phyloP scores from a whole-genome alignment of 331 rosid species.

The Erythrophleum ivorense region DNA sequence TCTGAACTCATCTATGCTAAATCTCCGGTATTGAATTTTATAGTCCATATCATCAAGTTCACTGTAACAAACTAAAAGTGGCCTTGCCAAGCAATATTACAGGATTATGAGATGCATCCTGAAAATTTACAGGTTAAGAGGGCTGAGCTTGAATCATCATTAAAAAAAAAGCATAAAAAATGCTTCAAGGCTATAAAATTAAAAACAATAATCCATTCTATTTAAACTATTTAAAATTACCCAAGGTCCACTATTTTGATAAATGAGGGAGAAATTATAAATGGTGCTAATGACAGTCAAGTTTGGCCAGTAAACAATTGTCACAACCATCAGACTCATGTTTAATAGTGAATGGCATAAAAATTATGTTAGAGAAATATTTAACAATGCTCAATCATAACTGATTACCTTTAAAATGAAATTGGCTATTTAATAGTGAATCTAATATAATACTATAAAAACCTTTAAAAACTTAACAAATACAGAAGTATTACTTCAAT shows the following conservation, averaged over 20 bases:
- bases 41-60: neutral
- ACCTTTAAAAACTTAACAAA: too few species aligned
- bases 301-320: slow-evolving; percentile 8
- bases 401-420: slow-evolving; percentile 76
- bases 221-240: slow-evolving; percentile 23
- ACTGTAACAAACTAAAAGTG: neutral
- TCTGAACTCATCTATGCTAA: neutral
- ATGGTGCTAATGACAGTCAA: neutral
- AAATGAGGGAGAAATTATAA: slow-evolving; percentile 22
- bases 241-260: neutral
- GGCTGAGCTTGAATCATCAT: slow-evolving; percentile 3
- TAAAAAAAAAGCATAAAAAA: neutral
- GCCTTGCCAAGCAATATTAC: neutral
- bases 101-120: neutral
- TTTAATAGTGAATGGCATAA: neutral
- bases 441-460: too few species aligned
- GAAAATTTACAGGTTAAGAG: neutral
- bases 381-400: slow-evolving; percentile 19
- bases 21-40: neutral
- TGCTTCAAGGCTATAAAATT: slow-evolving; percentile 5
- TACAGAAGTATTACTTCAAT: too few species aligned
- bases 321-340: slow-evolving; percentile 22
- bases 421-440: slow-evolving; percentile 53
- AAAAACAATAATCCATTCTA: neutral
- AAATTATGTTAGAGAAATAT: slow-evolving; percentile 14